Conservation (phyloP, 345 rosid species). For the Euphorbia pulcherrima region DNA sequence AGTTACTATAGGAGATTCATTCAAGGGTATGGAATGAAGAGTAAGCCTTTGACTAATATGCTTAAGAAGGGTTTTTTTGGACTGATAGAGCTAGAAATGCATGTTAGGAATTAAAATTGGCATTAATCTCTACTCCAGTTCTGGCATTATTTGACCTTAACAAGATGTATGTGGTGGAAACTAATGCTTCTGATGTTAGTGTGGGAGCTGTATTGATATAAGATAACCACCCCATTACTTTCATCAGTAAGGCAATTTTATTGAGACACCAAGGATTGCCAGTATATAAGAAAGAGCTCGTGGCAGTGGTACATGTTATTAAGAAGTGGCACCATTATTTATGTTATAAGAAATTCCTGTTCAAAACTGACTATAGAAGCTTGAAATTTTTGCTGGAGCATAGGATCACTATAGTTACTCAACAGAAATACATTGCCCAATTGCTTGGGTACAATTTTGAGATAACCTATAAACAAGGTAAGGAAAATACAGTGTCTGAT, state of each 20-base stretch:
- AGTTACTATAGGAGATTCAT: not conserved
- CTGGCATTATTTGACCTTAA: not conserved
- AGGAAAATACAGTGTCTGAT: not conserved
- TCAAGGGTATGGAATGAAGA: not conserved
- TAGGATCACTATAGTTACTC: not conserved
- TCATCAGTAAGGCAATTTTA: not conserved
- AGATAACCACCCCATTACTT: not conserved
- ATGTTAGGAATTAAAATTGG: not conserved
- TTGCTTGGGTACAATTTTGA: not conserved
- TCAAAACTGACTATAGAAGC: not conserved
- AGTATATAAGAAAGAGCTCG: slow-evolving; percentile 1
- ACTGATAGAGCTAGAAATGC: not conserved
- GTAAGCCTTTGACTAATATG: not conserved
- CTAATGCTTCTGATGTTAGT: not conserved
- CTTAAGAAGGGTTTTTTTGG: not conserved
- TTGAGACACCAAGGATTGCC: not conserved
- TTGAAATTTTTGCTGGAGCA: not conserved
- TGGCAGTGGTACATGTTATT: not conserved
- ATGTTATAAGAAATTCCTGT: not conserved
- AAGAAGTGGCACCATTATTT: not conserved
- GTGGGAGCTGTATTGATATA: not conserved
- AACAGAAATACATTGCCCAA: not conserved
- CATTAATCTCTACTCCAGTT: not conserved
- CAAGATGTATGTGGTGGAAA: not conserved
- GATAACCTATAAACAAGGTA: too few relatives aligned